phyloP scores from a whole-genome alignment of 345 rosid species.

The Mallotus nudiflorus region DNA sequence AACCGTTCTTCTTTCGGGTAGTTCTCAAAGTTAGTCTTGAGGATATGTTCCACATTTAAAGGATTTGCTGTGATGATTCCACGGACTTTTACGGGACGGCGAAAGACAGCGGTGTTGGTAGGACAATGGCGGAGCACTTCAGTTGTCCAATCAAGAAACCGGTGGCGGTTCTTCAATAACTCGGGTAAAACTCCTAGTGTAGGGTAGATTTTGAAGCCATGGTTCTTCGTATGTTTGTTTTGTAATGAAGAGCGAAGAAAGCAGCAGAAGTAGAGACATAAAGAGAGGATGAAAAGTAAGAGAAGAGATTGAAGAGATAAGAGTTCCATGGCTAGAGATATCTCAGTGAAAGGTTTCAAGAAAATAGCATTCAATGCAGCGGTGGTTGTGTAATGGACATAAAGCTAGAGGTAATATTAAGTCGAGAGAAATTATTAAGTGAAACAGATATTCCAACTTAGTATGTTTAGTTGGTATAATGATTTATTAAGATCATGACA shows the following conservation, averaged over 20 bases:
- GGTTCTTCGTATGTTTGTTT: neutral
- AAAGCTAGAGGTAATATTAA: too few species aligned
- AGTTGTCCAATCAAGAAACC: constrained; percentile 44
- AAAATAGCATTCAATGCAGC: too few species aligned
- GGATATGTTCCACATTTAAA: constrained; percentile 36
- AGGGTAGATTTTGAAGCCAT: constrained; percentile 42
- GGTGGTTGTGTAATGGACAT: too few species aligned
- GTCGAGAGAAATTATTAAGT: too few species aligned
- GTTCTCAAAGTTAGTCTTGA: constrained; percentile 44
- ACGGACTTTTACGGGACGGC: constrained; percentile 27
- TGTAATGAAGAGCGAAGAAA: neutral
- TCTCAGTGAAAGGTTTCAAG: too few species aligned
- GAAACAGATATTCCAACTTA: too few species aligned
- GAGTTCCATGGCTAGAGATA: constrained; percentile 35
- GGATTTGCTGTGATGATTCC: constrained; percentile 47
- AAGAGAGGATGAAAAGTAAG: constrained; percentile 12
- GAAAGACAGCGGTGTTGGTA: constrained; percentile 26
- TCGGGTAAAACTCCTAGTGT: constrained; percentile 38
- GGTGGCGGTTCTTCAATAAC: constrained; percentile 40
- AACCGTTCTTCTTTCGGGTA: constrained; percentile 42
- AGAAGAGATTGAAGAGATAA: constrained; percentile 26
- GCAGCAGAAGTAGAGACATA: constrained; percentile 22
- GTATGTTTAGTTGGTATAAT: too few species aligned
- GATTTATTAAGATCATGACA: too few species aligned
- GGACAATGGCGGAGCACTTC: constrained; percentile 33